Conservation (phyloP, 176 grass and related monocot species). For the Paspalum vaginatum region DNA sequence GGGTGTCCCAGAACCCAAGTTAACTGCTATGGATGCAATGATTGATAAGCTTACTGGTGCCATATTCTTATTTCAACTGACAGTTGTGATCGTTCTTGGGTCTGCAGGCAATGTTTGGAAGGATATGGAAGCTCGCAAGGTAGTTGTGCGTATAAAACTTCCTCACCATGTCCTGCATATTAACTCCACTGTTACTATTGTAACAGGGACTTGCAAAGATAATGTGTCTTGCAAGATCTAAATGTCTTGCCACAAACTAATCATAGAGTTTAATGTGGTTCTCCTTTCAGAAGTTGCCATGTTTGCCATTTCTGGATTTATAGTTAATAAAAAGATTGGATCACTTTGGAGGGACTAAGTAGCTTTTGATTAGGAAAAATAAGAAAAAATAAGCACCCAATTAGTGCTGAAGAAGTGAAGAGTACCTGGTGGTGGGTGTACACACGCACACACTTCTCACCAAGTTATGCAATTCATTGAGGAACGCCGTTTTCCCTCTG, state of each 20-base stretch:
- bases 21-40: conserved; percentile 97
- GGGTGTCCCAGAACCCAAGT: conserved; percentile 88
- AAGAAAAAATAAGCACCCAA: conserved; percentile 1
- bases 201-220: conserved; percentile 17
- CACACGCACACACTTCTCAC: neutral
- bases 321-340: conserved; percentile 17
- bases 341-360: conserved; percentile 1
- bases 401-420: neutral
- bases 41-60: conserved; percentile 98
- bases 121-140: conserved; percentile 93
- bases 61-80: conserved; percentile 99
- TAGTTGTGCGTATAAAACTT: conserved; percentile 38
- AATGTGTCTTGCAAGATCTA: conserved; percentile 12
- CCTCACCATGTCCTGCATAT: neutral
- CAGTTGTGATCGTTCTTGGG: conserved; percentile 87
- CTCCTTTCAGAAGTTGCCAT: conserved; percentile 1
- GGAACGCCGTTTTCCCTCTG: neutral
- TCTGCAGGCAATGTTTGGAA: conserved; percentile 98
- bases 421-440: neutral
- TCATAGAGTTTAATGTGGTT: conserved; percentile 3
- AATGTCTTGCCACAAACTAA: conserved; percentile 29
- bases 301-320: conserved; percentile 14
- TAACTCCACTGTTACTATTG: conserved; percentile 20
- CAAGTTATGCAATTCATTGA: no score
- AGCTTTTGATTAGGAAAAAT: neutral